Evolutionary conservation across 2,329 filamentous ascomycete species (phyloP), one percentile per base, ranked within the genome.

Genomic region (Nemania sp.): DNA sequence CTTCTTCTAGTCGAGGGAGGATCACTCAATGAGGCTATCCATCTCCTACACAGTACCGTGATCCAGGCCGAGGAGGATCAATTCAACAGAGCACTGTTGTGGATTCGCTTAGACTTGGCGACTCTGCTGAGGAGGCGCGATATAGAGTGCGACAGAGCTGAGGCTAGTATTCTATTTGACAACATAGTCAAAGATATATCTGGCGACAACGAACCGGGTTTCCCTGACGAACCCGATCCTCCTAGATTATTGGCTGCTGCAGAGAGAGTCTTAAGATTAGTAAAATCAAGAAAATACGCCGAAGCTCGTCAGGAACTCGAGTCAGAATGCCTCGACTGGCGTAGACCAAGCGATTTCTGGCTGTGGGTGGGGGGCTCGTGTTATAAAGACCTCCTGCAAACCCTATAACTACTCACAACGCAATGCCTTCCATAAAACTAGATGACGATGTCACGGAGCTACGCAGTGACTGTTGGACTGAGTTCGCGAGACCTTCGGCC

Each of bases 11-110:
- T 22, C 8, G 37, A 40, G 7, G 19, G 7, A 23, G 37, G 37
- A 5, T 23, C 19, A 2, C 37, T 40, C 20, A n/a, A 40, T 40
- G 20, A 40, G 19, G 37, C 20, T 5, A 40, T 40, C 20, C 12
- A 40, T 24, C 37, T 23, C 9, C 20, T 40, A 40, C 19, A 40
- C 14, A 17, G n/a, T 22, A 40, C 12, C 8, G 37, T 40, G 9
- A 40, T 40, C 37, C 37, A 40, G 37, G 37, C 37, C 20, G 37
- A 40, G 37, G 37, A 40, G 8, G 37, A 24, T 40, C 37, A 24
- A 40, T 23, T 23, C 20, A 40, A 40, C 19, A 40, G 37, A 40
- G 37, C 37, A 9, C n/a, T 40, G 9, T 40, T 40, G 17, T 40
- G 37, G 37, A n/a, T 40, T 40, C 37, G 37, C 19, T 22, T 40